Evolutionary conservation across 306 rosid species (phyloP).

Genomic region (Biancaea sappan): DNA sequence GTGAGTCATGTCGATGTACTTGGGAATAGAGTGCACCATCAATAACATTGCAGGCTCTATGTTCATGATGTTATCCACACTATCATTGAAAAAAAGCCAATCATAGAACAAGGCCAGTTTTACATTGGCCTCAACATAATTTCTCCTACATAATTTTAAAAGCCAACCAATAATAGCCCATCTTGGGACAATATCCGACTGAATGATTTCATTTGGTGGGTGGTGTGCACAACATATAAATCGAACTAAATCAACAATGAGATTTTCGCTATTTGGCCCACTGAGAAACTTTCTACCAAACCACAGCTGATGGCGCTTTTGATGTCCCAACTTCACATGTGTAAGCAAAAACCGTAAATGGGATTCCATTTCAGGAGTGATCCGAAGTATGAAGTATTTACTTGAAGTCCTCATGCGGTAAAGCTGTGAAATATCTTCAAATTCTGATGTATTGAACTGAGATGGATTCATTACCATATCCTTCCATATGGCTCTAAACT

Average conservation of each 20-base stretch:
- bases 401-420: slow-evolving; percentile 62
- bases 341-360: slow-evolving; percentile 71
- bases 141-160: slow-evolving; percentile 56
- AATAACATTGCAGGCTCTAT: slow-evolving; percentile 83
- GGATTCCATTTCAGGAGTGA: slow-evolving; percentile 77
- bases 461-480: slow-evolving; percentile 54
- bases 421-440: slow-evolving; percentile 61
- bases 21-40: slow-evolving; percentile 70
- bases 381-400: slow-evolving; percentile 58
- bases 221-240: slow-evolving; percentile 87
- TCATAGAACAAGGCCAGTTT: slow-evolving; percentile 81
- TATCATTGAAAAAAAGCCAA: slow-evolving; percentile 83
- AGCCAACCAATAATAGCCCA: slow-evolving; percentile 96
- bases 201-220: slow-evolving; percentile 84
- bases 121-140: slow-evolving; percentile 52
- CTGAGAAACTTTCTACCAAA: slow-evolving; percentile 62
- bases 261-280: slow-evolving; percentile 57
- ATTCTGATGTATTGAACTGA: slow-evolving; percentile 45
- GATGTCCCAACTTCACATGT: slow-evolving; percentile 68
- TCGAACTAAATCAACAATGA: slow-evolving; percentile 69
- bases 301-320: slow-evolving; percentile 77
- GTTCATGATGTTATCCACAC: slow-evolving; percentile 70
- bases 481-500: slow-evolving; percentile 67
- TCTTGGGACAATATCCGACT: slow-evolving; percentile 77
- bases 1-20: slow-evolving; percentile 59